Evolutionary conservation across 1,284 basidiomycete species (phyloP), one percentile per base, ranked within the genome.

Genomic region (Trichosporon asahii): DNA sequence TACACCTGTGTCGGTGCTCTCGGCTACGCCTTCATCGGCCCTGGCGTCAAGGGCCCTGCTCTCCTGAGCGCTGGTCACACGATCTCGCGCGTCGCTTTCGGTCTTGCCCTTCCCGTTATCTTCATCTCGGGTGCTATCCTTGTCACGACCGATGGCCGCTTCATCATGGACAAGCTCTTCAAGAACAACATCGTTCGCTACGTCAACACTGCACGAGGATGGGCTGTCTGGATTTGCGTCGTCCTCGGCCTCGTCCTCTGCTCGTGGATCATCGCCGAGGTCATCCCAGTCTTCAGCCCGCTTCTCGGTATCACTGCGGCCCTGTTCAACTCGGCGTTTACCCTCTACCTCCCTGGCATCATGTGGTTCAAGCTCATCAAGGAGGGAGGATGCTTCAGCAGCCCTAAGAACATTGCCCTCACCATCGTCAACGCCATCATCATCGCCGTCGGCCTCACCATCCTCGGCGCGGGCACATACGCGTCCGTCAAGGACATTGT

Each of bases 161-260:
- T 64, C 67, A 55, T 68, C 57, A 60, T 73, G 49, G 72, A 73
- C 69, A 60, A 64, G 25, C 4, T 65, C 44, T 73, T 66, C 44
- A 5, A 46, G 23, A 64, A 63, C 44, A 64, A 53, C 37, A 65
- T 68, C 9, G 65, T 73, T 4, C 76, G 79, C 57, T 81, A 80
- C 69, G 76, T 84, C 66, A 77, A 79, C 46, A 68, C 69, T 15
- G 21, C 53, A 25, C 46, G 29, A n/a, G 84, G 86, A n/a, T 74
- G 79, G 44, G 73, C 79, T 15, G 82, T 85, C 2, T 90, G 89
- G 89, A 79, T 86, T 35, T 79, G 83, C 1, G 46, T 68, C 35
- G 66, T 69, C 31, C 31, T 21, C 8, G 31, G 61, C 37, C 31
- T 57, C 46, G 64, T 49, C 21, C 37, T 71, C 53, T 60, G 68